Base-by-base conservation (phyloP, 2,329 filamentous ascomycete genomes). In the Ascochyta lentis region DNA sequence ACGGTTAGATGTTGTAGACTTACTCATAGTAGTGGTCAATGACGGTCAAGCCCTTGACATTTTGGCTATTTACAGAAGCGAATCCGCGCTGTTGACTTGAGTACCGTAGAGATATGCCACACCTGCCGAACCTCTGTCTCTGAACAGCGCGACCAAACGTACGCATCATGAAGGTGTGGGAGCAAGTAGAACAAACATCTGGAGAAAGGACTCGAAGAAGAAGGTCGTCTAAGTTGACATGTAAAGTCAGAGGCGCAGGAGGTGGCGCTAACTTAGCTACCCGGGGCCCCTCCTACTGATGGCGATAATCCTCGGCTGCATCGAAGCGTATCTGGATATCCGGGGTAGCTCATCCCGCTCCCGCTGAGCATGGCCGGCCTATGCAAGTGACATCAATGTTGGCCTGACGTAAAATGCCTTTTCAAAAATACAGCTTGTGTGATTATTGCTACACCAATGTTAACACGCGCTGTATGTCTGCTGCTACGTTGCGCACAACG, bases 1-100 rank as follows among this genome's bases (percentile, higher is more conserved):
- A 6, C 19, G 23, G 5, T 22, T 6, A 5, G 23, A 16, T 0
- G 16, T 22, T 19, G 22, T n/a, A 2, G 10, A 22, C 59, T 24
- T 64, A 74, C 72, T 74, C 72, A 49, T 75, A 75, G 38, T 74
- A 65, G 40, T 74, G 71, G 29, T 75, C 71, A 33, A 75, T 62
- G 12, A 74, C 61, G 1, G 67, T 68, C 10, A 71, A 42, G 4
- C 59, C 63, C 41, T 63, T 64, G 37, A 61, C 43, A 19, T 66
- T 45, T n/a, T 49, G 39, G 38, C 41, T 48, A 9, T 63, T 60
- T 4, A 59, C 61, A 16, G 66, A 66, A n/a, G 64, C 63, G 27
- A 63, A 51, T 22, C 58, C 54, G 19, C 64, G 54, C 13, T 45
- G 51, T 12, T 59, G 61, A 54, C 27, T 34, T 8, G 23, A 22